Evolutionary conservation across 305 asterid species (phyloP).

Genomic region (Fraxinus xanthoxyloides): DNA sequence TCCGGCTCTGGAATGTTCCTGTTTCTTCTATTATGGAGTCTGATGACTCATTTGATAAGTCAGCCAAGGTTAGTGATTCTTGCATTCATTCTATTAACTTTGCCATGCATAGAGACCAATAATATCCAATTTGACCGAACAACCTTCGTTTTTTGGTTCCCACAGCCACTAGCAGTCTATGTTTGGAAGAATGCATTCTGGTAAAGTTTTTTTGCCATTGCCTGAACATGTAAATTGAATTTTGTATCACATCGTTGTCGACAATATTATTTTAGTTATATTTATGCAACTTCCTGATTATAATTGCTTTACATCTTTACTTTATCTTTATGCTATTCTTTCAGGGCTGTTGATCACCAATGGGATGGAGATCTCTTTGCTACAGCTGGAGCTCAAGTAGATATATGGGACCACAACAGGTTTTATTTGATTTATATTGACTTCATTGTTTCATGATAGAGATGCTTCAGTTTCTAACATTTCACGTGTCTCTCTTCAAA

Average conservation of each 20-base stretch:
- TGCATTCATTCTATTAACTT: constrained; percentile 8
- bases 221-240: not conserved
- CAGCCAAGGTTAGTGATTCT: constrained; percentile 49
- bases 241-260: not conserved
- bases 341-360: constrained; percentile 96
- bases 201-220: constrained; percentile 38
- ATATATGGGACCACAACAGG: constrained; percentile 99
- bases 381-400: constrained; percentile 96
- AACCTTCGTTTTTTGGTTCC: constrained; percentile 20
- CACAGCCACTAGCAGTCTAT: constrained; percentile 75
- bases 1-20: constrained; percentile 91
- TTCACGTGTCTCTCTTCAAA: constrained; percentile 22
- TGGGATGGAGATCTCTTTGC: constrained; percentile 88
- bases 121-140: constrained; percentile 26
- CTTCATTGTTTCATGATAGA: not conserved
- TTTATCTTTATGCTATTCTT: constrained; percentile 18
- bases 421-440: constrained; percentile 19
- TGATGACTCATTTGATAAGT: constrained; percentile 34
- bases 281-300: not conserved
- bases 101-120: constrained; percentile 14
- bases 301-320: not conserved
- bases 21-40: constrained; percentile 48
- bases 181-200: constrained; percentile 82
- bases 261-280: not conserved
- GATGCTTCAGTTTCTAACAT: constrained; percentile 12